Percentiles rank a stretch among this genome's conserved stretches.
Conservation (phyloP, 805 yeast species). For the Candida gorgasii region DNA sequence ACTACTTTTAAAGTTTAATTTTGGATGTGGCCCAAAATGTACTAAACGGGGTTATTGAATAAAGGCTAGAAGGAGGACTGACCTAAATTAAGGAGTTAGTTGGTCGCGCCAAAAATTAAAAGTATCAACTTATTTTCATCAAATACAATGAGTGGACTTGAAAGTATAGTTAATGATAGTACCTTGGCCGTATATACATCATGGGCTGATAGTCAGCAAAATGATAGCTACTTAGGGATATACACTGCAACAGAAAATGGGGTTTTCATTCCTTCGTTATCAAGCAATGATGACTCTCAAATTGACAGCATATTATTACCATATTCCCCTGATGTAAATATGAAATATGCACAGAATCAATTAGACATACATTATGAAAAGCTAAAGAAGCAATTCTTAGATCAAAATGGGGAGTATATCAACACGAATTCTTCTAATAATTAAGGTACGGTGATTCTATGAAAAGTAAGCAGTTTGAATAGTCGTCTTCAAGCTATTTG, state of each 20-base stretch:
- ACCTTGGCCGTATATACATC: conserved; percentile 1
- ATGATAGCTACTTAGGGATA: conserved; percentile 10
- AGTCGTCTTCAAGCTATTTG: not conserved
- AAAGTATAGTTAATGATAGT: conserved; percentile 7
- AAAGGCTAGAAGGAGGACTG: not conserved
- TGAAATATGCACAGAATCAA: not conserved
- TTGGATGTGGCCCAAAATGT: conserved; percentile 1
- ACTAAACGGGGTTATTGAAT: not conserved
- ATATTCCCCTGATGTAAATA: conserved; percentile 2
- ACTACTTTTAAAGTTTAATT: conserved; percentile 2
- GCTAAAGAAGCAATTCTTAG: conserved; percentile 3
- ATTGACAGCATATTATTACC: conserved; percentile 4
- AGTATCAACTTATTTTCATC: conserved; percentile 5
- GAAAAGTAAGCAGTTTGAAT: not conserved
- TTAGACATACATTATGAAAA: conserved; percentile 3
- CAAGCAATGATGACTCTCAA: conserved; percentile 5
- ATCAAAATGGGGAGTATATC: conserved; percentile 1
- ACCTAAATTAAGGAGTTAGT: conserved; percentile 1
- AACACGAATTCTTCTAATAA: not conserved
- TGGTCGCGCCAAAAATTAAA: not conserved
- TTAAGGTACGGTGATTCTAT: not conserved
- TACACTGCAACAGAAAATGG: conserved; percentile 8
- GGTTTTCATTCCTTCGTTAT: conserved; percentile 8
- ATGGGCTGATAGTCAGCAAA: conserved; percentile 9
- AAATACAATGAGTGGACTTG: conserved; percentile 7